Evolutionary conservation across 768 basidiomycete species (phyloP).

Genomic region (Leccinum variicolor): DNA sequence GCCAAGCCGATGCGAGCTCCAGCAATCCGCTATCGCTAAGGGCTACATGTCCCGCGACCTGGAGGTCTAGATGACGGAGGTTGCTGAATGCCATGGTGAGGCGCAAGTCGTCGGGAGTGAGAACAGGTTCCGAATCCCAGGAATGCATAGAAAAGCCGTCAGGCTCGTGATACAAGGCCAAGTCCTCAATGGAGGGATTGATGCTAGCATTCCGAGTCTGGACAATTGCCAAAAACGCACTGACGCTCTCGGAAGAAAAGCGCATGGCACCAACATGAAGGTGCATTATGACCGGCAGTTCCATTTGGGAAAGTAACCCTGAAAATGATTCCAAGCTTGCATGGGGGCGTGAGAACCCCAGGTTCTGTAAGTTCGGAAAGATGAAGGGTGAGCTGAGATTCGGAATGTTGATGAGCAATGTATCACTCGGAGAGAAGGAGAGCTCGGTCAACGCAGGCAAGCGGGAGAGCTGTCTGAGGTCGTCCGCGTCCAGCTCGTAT

Average conservation of each 20-base stretch:
- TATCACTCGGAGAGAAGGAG: not conserved
- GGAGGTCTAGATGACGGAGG: not conserved
- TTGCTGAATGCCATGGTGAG: not conserved
- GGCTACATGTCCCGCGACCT: not conserved
- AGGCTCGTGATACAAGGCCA: no score
- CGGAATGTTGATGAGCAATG: no score
- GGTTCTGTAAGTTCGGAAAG: not conserved
- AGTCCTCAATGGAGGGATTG: no score
- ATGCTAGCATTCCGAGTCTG: no score
- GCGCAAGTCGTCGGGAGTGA: not conserved
- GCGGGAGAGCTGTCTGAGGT: not conserved
- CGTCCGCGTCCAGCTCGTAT: not conserved
- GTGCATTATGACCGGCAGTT: not conserved
- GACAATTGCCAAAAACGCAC: no score
- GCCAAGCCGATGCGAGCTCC: not conserved
- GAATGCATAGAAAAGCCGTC: no score
- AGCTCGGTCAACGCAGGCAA: not conserved
- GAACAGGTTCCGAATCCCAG: not conserved
- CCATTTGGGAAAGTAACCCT: not conserved
- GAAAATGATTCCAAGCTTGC: not conserved
- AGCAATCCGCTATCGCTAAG: not conserved
- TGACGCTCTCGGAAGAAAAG: not conserved
- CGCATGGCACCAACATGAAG: not conserved
- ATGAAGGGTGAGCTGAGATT: not conserved
- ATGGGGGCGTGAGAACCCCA: not conserved